Percentiles rank a stretch among this genome's conserved stretches.
These are phyloP conservation scores for Chrysanthemum makinoi DNA, from an alignment of 129 eudicot species.

Conservation along the genomic window DNA sequence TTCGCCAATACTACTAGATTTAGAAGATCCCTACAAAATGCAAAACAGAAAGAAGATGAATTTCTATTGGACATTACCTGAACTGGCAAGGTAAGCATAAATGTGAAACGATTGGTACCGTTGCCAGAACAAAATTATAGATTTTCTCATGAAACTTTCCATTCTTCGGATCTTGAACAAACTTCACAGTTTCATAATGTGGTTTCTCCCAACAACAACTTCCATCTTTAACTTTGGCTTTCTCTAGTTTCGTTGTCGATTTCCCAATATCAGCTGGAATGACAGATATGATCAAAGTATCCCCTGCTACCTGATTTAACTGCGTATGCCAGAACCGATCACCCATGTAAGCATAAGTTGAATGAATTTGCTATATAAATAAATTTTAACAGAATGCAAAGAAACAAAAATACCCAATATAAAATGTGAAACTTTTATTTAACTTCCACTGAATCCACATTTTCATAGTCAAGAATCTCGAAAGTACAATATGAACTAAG, in stretches of 20 bases:
- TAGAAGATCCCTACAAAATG: conserved; percentile 69
- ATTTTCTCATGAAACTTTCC: conserved; percentile 80
- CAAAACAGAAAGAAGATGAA: background rate
- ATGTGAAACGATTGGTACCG: conserved; percentile 40
- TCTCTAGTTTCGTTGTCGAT: conserved; percentile 73
- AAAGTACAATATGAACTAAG: conserved; percentile 12
- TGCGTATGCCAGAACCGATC: conserved; percentile 28
- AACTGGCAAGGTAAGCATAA: conserved; percentile 4
- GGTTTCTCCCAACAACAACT: conserved; percentile 89
- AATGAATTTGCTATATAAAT: background rate
- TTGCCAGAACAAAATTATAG: conserved; percentile 64
- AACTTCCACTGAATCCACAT: background rate
- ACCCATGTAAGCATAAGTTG: conserved; percentile 7
- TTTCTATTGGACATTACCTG: conserved; percentile 13
- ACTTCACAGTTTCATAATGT: conserved; percentile 66
- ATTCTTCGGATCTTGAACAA: conserved; percentile 59
- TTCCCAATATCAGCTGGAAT: conserved; percentile 83
- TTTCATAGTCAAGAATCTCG: conserved; percentile 16
- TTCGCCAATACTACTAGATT: conserved; percentile 81
- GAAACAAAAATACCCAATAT: background rate
- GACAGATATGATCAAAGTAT: conserved; percentile 74
- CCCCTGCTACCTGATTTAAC: conserved; percentile 57
- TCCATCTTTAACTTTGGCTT: conserved; percentile 65
- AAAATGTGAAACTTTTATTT: background rate
- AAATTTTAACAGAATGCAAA: background rate